These are phyloP conservation scores for Cordyceps tenuipes DNA, from an alignment of 2,329 filamentous ascomycete species.

Conservation along the genomic window DNA sequence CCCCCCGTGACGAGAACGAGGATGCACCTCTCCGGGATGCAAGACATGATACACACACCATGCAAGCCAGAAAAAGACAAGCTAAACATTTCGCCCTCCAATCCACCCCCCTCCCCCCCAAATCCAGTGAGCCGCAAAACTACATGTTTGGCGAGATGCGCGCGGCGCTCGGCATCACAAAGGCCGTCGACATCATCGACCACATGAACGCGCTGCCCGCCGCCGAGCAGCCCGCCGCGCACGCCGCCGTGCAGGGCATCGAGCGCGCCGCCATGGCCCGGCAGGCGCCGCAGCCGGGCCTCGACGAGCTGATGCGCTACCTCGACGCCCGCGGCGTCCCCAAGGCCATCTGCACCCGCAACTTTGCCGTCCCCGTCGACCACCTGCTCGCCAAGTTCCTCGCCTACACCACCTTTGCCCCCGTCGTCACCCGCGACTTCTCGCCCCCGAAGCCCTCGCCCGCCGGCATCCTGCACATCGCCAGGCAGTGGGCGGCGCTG, in stretches of 20 bases:
- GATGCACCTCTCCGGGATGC: not conserved
- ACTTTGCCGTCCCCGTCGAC: slow-evolving; percentile 74
- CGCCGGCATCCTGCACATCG: slow-evolving; percentile 81
- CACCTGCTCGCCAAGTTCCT: slow-evolving; percentile 72
- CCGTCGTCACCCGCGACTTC: slow-evolving; percentile 79
- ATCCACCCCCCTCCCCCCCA: too few species aligned
- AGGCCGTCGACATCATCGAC: slow-evolving; percentile 73
- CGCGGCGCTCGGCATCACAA: slow-evolving; percentile 61
- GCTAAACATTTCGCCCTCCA: not conserved
- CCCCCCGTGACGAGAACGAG: not conserved
- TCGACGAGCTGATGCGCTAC: slow-evolving; percentile 71
- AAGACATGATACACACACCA: slow-evolving; percentile 1
- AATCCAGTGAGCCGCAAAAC: slow-evolving; percentile 69
- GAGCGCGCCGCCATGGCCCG: slow-evolving; percentile 72
- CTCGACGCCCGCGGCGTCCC: slow-evolving; percentile 51
- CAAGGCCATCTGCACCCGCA: slow-evolving; percentile 88
- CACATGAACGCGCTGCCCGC: slow-evolving; percentile 70
- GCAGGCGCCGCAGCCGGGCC: slow-evolving; percentile 75
- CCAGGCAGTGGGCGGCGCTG: slow-evolving; percentile 67
- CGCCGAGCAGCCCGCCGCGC: slow-evolving; percentile 52
- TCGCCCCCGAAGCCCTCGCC: slow-evolving; percentile 79
- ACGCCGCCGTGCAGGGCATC: slow-evolving; percentile 66
- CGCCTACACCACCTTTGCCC: slow-evolving; percentile 56
- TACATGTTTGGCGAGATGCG: slow-evolving; percentile 96
- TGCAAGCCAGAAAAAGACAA: not conserved